Evolutionary conservation across 2,329 filamentous ascomycete species (phyloP).

Genomic region (Coniochaeta hoffmannii): DNA sequence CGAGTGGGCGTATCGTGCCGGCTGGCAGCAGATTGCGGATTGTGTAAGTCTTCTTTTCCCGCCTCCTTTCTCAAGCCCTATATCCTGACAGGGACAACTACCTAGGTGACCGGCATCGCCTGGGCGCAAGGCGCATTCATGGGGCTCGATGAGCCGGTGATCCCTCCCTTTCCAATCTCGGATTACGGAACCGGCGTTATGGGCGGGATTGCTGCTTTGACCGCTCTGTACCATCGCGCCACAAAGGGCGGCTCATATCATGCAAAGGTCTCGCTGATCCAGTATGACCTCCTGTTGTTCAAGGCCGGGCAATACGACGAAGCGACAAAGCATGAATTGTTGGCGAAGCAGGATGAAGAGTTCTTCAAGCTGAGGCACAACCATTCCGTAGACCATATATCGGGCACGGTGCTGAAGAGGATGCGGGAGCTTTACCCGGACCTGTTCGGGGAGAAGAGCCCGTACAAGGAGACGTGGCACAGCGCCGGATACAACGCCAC

Average conservation of each 20-base stretch:
- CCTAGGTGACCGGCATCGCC: slow-evolving; percentile 39
- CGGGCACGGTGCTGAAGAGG: slow-evolving; percentile 47
- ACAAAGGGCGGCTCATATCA: slow-evolving; percentile 59
- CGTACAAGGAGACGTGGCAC: slow-evolving; percentile 14
- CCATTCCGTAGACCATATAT: slow-evolving; percentile 60
- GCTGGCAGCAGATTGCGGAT: slow-evolving; percentile 69
- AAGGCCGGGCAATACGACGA: slow-evolving; percentile 49
- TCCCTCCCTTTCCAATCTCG: slow-evolving; percentile 57
- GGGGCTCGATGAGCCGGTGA: slow-evolving; percentile 54
- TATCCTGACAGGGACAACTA: not conserved
- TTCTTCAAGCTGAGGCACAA: slow-evolving; percentile 52
- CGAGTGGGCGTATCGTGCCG: slow-evolving; percentile 56
- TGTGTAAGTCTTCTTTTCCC: slow-evolving; percentile 22
- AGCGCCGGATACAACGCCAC: not conserved
- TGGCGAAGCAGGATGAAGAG: slow-evolving; percentile 36
- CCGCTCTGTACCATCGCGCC: slow-evolving; percentile 55
- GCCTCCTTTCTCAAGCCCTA: not conserved
- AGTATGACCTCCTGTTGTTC: slow-evolving; percentile 62
- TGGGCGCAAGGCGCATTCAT: slow-evolving; percentile 58
- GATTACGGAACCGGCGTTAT: slow-evolving; percentile 68
- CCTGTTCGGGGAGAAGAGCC: slow-evolving; percentile 35
- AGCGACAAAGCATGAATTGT: slow-evolving; percentile 43
- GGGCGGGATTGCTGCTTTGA: slow-evolving; percentile 59
- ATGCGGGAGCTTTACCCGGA: slow-evolving; percentile 46
- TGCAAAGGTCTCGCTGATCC: slow-evolving; percentile 55